phyloP scores from a whole-genome alignment of 1,284 basidiomycete genomes.

The Fomitopsis pinicola region DNA sequence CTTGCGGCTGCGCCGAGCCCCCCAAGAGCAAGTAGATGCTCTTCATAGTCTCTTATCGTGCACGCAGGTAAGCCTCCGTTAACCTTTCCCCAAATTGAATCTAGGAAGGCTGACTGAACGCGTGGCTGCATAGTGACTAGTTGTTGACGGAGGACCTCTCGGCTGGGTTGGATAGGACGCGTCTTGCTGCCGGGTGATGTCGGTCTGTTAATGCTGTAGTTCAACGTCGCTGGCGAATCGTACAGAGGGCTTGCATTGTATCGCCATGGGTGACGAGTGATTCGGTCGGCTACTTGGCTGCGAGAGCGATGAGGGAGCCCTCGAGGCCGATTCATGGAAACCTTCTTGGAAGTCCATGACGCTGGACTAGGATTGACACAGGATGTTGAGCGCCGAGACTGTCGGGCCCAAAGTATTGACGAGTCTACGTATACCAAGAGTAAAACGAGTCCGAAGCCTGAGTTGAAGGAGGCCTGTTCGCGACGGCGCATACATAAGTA shows the following conservation, averaged over 20 bases:
- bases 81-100: no score
- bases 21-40: background rate
- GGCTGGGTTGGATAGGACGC: background rate
- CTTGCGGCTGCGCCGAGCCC: background rate
- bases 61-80: background rate
- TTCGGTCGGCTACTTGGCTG: no score
- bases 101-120: background rate
- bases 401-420: no score
- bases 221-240: background rate
- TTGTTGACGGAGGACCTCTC: background rate
- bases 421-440: no score
- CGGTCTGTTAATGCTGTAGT: background rate
- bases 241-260: background rate
- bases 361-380: no score
- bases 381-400: no score
- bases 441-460: no score
- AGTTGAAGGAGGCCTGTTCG: no score
- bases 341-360: no score
- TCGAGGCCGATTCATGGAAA: no score
- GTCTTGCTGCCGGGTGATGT: background rate
- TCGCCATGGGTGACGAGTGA: background rate
- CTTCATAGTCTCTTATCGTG: background rate
- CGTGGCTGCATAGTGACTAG: background rate
- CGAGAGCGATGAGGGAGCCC: no score
- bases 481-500: background rate